Evolutionary conservation across 371 early-diverging fungal species (phyloP), one percentile per base, ranked within the genome.

Genomic region (Zopfochytrium polystomum): DNA sequence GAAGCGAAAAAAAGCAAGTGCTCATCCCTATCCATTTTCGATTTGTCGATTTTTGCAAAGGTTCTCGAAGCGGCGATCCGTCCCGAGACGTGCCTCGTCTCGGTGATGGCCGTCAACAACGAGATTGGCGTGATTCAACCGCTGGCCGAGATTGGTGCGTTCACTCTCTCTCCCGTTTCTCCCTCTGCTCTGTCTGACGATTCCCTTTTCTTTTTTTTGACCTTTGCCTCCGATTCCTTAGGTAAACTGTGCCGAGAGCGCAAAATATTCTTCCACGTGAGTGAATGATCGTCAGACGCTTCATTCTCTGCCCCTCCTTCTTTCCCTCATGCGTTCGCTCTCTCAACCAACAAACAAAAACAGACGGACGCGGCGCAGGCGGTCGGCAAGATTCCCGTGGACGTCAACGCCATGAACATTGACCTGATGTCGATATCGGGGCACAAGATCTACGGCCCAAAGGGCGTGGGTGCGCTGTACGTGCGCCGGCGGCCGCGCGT

Each of bases 301-400:
- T 2, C 13, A 13, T 13, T 18, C 2, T 53, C 31, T 58, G 5
- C 34, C 30, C 29, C 25, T 2, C 11, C 15, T 33, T 50, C 30
- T 22, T 32, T 52, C 11, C 20, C 26, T 25, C 18, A n/a, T 49
- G 27, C 18, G 34, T 30, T 1, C 13, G 53, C 9, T 33, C 9
- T 52, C 32, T 52, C 52, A 48, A 48, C 38, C 20, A 7, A 53
- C 15, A 1, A n/a, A 38, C 22, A 1, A 51, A 42, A 73, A 53
- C 75, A 99, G 68, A 95, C 96, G 11, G 99, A 99, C 78, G 98
- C 98, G n/a, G 99, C 99, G 3, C 99, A 99, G 75, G 99, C 98
- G 13, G 85, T 90, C 20, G 99, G 99, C 54, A 99, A 99, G 79
- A 90, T 99, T 33, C 92, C 93, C 6, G 73, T 99, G 33, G 92